Percentiles rank a stretch among this genome's conserved stretches.
These are phyloP conservation scores for Fusarium algeriense DNA, from an alignment of 2,329 filamentous ascomycete genomes.

Conservation along the genomic window DNA sequence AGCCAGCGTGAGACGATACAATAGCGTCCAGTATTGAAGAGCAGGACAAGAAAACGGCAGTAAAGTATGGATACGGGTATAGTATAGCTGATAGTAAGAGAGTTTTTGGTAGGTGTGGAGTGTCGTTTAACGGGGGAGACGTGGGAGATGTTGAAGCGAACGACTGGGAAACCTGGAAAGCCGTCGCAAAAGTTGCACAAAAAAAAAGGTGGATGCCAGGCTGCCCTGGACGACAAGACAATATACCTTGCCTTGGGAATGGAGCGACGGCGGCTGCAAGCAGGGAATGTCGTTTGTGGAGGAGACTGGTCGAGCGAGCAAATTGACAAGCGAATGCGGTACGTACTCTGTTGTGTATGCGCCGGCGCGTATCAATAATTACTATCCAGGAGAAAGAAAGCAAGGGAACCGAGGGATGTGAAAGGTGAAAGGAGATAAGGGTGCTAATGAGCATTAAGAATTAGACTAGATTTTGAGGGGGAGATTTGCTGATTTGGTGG, in stretches of 20 bases:
- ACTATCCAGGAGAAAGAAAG: slow-evolving; percentile 16
- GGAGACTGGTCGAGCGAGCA: slow-evolving; percentile 28
- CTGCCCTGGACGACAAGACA: slow-evolving; percentile 33
- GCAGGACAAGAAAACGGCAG: slow-evolving; percentile 11
- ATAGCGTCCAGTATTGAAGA: slow-evolving; percentile 11
- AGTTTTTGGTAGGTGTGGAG: slow-evolving; percentile 31
- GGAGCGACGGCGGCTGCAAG: slow-evolving; percentile 9
- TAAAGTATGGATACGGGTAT: slow-evolving; percentile 23
- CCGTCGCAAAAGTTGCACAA: slow-evolving; percentile 25
- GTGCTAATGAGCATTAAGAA: slow-evolving; percentile 18
- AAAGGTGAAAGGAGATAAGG: slow-evolving; percentile 23
- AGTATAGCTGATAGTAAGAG: slow-evolving; percentile 17
- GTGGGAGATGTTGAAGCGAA: slow-evolving; percentile 32
- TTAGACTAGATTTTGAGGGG: slow-evolving; percentile 13
- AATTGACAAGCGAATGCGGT: slow-evolving; percentile 17
- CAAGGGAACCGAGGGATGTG: slow-evolving; percentile 11
- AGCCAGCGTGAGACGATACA: slow-evolving; percentile 29
- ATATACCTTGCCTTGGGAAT: slow-evolving; percentile 23
- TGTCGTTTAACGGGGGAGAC: slow-evolving; percentile 19
- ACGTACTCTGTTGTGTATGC: slow-evolving; percentile 20
- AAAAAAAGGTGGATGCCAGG: slow-evolving; percentile 24
- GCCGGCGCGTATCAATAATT: slow-evolving; percentile 15
- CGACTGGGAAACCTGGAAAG: slow-evolving; percentile 27
- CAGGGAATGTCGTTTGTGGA: slow-evolving; percentile 36
- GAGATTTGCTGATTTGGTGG: slow-evolving; percentile 38